Conservation (phyloP, 1,139 yeast species). For the Hyphopichia fennica region DNA sequence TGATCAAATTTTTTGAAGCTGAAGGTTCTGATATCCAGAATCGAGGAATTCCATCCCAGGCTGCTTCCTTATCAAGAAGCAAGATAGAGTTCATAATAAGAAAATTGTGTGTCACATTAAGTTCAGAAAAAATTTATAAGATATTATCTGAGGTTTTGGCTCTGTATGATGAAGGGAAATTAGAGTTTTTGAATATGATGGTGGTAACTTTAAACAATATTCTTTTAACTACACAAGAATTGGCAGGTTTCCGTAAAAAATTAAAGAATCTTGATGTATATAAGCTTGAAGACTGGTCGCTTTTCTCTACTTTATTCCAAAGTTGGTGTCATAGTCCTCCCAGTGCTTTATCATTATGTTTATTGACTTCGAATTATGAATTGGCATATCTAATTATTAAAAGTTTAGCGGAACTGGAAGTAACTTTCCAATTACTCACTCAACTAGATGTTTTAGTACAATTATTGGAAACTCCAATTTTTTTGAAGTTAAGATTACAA, state of each 20-base stretch:
- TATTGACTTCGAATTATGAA: constrained; percentile 87
- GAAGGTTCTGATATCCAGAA: constrained; percentile 20
- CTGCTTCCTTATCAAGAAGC: constrained; percentile 43
- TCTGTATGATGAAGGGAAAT: constrained; percentile 56
- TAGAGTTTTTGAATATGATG: constrained; percentile 75
- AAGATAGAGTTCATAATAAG: constrained; percentile 85
- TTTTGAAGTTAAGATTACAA: constrained; percentile 83
- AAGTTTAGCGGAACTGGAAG: constrained; percentile 71
- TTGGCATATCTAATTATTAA: constrained; percentile 81
- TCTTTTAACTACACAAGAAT: constrained; percentile 84
- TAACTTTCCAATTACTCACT: constrained; percentile 66
- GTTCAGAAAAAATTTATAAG: constrained; percentile 80
- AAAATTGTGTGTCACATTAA: constrained; percentile 77
- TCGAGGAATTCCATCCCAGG: constrained; percentile 4
- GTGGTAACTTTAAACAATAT: constrained; percentile 87
- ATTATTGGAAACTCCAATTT: constrained; percentile 77
- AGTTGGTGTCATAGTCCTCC: constrained; percentile 95
- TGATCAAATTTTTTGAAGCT: constrained; percentile 64
- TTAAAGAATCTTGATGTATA: constrained; percentile 50
- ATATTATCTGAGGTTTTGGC: constrained; percentile 73
- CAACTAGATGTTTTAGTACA: constrained; percentile 83
- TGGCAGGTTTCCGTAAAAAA: constrained; percentile 66
- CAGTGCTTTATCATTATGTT: constrained; percentile 81
- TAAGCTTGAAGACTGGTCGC: constrained; percentile 60
- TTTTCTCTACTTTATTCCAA: constrained; percentile 76